Conservation (phyloP, 352 stramenopile species). For the Pythium monospermum region DNA sequence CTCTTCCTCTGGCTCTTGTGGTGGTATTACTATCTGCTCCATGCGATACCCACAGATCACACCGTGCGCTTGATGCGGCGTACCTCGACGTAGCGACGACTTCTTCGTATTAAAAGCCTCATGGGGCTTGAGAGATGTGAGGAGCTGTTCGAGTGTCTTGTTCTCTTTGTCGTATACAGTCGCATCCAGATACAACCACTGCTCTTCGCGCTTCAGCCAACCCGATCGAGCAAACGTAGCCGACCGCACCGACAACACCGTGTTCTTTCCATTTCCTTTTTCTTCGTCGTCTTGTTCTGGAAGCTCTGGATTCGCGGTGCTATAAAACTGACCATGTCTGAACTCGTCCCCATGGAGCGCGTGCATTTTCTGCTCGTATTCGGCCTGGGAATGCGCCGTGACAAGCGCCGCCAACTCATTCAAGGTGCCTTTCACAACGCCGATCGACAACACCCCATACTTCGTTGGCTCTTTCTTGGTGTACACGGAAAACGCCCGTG, state of each 20-base stretch:
- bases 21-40: background rate
- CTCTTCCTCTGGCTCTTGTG: background rate
- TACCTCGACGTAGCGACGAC: too few species aligned
- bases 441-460: constrained; percentile 12
- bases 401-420: constrained; percentile 13
- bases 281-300: background rate
- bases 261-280: background rate
- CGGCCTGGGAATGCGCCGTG: background rate
- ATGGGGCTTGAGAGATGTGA: too few species aligned
- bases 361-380: constrained; percentile 16
- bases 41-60: constrained; percentile 9
- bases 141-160: constrained; percentile 2
- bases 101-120: too few species aligned
- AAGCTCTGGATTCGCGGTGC: too few species aligned
- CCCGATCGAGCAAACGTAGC: background rate
- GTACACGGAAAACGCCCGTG: constrained; percentile 14
- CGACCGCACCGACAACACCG: background rate
- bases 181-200: constrained; percentile 6
- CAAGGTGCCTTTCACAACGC: constrained; percentile 5
- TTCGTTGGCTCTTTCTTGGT: background rate
- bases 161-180: background rate
- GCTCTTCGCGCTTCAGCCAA: background rate
- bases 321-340: constrained; percentile 4
- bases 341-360: constrained; percentile 16
- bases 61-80: constrained; percentile 2